Base-by-base conservation (phyloP, 2,329 filamentous ascomycete species). In the Hypoxylon sp. region DNA sequence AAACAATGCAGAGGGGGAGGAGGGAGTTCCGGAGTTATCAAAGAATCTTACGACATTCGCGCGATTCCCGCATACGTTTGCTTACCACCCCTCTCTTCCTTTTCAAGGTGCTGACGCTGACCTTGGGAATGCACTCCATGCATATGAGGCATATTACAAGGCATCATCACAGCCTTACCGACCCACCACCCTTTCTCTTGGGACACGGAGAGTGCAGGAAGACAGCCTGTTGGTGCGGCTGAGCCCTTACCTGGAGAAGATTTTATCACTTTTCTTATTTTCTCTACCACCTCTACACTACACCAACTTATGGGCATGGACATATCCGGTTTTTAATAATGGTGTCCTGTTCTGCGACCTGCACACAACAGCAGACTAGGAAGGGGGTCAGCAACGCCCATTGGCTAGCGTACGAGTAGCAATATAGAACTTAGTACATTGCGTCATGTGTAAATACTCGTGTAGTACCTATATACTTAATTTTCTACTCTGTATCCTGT, bases 81-180 rank as follows among this genome's bases (percentile, higher is more conserved):
- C 56, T 61, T 32, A 54, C 45, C 46, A 39, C 47, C 16, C 34
- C 41, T 29, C 34, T 23, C 16, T 41, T 37, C 32, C 34, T 21
- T 34, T 50, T 65, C 60, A 57, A 66, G 34, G 63, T 68, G 66
- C 59, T 69, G 66, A 61, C 60, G 30, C 56, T 19, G 30, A 19
- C 8, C 37, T 21, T 41, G 32, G 30, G 27, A n/a, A 63, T 51
- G 19, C 34, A 52, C 41, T 27, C 53, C 41, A 55, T 54, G 60
- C 48, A 61, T 57, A 64, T 67, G 60, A 67, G 67, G 67, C 61
- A 65, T 65, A 69, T 67, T 58, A 12, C 61, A 48, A 65, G 65
- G 62, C 55, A 21, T 14, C 19, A 62, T 58, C 16, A 58, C 63
- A 65, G 67, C 64, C 64, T 55, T 69, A 67, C 52, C 39, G 63